Conservation (phyloP, 148 eudicot species). For the Dianthus caryophyllus region DNA sequence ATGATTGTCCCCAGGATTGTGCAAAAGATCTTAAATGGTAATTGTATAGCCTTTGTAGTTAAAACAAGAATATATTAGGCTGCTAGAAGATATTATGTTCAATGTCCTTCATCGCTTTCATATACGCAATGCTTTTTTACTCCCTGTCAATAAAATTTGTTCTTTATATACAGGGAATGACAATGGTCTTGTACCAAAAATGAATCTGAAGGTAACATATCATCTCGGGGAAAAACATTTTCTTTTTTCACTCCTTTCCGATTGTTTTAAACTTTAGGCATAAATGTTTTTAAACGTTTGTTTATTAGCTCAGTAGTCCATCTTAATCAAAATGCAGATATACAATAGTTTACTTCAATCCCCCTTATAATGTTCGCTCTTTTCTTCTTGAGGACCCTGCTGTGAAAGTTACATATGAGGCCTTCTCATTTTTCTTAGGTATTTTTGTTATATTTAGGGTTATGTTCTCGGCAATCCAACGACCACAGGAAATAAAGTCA, state of each 20-base stretch:
- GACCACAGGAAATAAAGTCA: neutral
- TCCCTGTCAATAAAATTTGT: too few relatives aligned
- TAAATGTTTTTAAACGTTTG: too few relatives aligned
- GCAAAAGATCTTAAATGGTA: constrained; percentile 9
- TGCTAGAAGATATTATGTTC: too few relatives aligned
- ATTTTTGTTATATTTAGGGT: neutral
- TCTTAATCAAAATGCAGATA: neutral
- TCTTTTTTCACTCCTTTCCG: too few relatives aligned
- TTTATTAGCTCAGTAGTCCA: neutral
- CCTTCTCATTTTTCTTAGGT: neutral
- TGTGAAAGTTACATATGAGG: too few relatives aligned
- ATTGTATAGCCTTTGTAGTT: neutral
- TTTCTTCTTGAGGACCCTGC: too few relatives aligned
- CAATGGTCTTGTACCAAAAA: constrained; percentile 2
- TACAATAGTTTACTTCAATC: neutral
- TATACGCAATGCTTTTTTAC: too few relatives aligned
- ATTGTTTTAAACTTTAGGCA: too few relatives aligned
- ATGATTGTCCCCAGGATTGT: constrained; percentile 8
- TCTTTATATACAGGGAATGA: constrained; percentile 10
- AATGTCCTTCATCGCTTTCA: too few relatives aligned
- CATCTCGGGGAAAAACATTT: neutral
- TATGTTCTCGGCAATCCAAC: constrained; percentile 10
- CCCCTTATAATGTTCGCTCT: neutral
- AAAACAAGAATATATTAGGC: too few relatives aligned
- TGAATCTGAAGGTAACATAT: constrained; percentile 12